Conservation (phyloP, 208 protist genomes). For the Wallacemonas sp. region DNA sequence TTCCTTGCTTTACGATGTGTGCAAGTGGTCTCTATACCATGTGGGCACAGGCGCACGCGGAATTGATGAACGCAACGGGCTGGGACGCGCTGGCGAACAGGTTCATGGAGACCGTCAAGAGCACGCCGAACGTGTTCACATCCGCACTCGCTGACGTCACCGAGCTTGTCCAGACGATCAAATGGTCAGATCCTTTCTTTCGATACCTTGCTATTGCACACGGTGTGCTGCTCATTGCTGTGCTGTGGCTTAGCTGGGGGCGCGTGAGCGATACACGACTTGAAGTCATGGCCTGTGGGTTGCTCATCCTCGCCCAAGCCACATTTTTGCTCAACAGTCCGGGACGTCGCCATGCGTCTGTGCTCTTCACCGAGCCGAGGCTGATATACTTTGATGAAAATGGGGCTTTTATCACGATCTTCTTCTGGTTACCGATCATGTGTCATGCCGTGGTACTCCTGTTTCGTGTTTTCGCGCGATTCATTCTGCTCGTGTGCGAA, state of each 20-base stretch:
- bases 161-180: conserved; percentile 44
- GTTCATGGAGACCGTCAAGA: conserved; percentile 25
- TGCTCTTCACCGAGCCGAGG: conserved; percentile 43
- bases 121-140: conserved; percentile 14
- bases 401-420: conserved; percentile 56
- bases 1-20: background rate
- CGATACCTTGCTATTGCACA: conserved; percentile 61
- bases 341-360: conserved; percentile 25
- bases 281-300: background rate
- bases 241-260: conserved; percentile 19
- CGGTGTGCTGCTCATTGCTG: conserved; percentile 24
- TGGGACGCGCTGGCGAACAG: conserved; percentile 24
- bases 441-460: conserved; percentile 21
- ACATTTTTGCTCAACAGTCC: conserved; percentile 36
- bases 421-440: conserved; percentile 66
- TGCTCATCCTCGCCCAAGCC: conserved; percentile 37
- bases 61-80: conserved; percentile 46
- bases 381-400: conserved; percentile 80
- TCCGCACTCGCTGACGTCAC: conserved; percentile 12
- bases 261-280: background rate
- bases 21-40: background rate
- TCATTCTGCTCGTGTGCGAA: conserved; percentile 27
- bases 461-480: background rate
- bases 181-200: conserved; percentile 84
- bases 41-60: conserved; percentile 32